These are phyloP conservation scores for Lathyrus tuberosus DNA, from an alignment of 306 rosid species.

Conservation along the genomic window DNA sequence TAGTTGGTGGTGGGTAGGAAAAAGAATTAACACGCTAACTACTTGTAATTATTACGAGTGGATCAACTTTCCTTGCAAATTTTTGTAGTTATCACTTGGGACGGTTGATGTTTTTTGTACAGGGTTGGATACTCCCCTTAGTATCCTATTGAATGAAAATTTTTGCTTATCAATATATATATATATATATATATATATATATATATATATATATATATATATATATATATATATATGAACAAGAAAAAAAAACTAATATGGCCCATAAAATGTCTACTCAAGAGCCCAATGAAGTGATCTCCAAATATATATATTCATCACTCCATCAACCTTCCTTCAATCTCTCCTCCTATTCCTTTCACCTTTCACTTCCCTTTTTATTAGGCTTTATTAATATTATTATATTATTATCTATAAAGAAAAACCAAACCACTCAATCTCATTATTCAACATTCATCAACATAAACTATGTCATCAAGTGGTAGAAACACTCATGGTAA, in stretches of 20 bases:
- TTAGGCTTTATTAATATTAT: conserved; percentile 33
- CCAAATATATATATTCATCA: conserved; percentile 37
- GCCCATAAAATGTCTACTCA: conserved; percentile 89
- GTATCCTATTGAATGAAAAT: too few relatives aligned
- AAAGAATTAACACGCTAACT: too few relatives aligned
- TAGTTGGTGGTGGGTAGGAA: too few relatives aligned
- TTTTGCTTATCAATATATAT: too few relatives aligned
- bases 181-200: too few relatives aligned
- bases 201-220: too few relatives aligned
- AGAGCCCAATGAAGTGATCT: conserved; percentile 72
- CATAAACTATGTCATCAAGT: conserved; percentile 46
- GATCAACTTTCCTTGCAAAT: too few relatives aligned
- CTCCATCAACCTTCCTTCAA: conserved; percentile 53
- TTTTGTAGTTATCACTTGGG: too few relatives aligned
- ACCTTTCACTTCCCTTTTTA: conserved; percentile 43
- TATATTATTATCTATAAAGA: not conserved
- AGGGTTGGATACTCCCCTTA: too few relatives aligned
- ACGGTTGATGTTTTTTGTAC: too few relatives aligned
- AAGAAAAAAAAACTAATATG: conserved; percentile 49
- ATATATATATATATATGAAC: conserved; percentile 51
- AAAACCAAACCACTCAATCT: conserved; percentile 27
- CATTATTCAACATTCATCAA: conserved; percentile 17
- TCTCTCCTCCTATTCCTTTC: conserved; percentile 66
- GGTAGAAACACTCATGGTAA: conserved; percentile 40
- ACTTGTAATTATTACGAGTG: too few relatives aligned